These are phyloP conservation scores for Cryptococcus floricola DNA, from an alignment of 1,284 basidiomycete genomes.

Conservation along the genomic window DNA sequence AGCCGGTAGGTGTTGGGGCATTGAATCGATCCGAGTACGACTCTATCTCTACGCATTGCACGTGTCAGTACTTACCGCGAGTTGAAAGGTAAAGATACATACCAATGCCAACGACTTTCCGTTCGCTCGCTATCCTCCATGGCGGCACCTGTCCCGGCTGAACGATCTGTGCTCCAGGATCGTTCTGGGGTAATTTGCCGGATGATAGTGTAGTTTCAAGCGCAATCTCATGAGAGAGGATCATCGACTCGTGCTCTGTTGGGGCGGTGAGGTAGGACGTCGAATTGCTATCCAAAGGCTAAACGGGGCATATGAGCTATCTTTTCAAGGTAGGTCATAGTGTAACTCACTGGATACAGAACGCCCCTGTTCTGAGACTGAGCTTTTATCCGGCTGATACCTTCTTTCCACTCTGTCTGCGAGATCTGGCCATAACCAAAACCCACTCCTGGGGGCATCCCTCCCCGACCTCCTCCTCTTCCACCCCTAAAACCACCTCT, in stretches of 20 bases:
- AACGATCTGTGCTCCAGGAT: not conserved
- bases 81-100: slow-evolving; percentile 6
- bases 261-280: slow-evolving; percentile 25
- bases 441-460: slow-evolving; percentile 15
- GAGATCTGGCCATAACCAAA: slow-evolving; percentile 13
- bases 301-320: not conserved
- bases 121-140: slow-evolving; percentile 37
- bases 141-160: slow-evolving; percentile 13
- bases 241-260: slow-evolving; percentile 20
- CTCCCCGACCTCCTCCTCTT: slow-evolving; percentile 15
- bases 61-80: not conserved
- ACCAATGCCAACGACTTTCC: slow-evolving; percentile 44
- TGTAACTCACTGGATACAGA: slow-evolving; percentile 40
- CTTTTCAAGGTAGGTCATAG: not conserved
- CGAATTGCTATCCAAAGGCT: slow-evolving; percentile 30
- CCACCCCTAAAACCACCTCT: slow-evolving; percentile 25
- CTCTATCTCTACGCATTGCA: slow-evolving; percentile 38
- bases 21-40: slow-evolving; percentile 43
- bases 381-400: slow-evolving; percentile 9
- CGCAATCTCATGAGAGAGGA: slow-evolving; percentile 22
- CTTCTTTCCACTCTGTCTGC: slow-evolving; percentile 16
- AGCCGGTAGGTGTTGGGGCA: slow-evolving; percentile 8
- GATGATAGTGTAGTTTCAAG: slow-evolving; percentile 20
- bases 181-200: slow-evolving; percentile 9
- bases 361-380: slow-evolving; percentile 24